Evolutionary conservation across 257 asterid species (phyloP).

Genomic region (Solanum clarkiae): DNA sequence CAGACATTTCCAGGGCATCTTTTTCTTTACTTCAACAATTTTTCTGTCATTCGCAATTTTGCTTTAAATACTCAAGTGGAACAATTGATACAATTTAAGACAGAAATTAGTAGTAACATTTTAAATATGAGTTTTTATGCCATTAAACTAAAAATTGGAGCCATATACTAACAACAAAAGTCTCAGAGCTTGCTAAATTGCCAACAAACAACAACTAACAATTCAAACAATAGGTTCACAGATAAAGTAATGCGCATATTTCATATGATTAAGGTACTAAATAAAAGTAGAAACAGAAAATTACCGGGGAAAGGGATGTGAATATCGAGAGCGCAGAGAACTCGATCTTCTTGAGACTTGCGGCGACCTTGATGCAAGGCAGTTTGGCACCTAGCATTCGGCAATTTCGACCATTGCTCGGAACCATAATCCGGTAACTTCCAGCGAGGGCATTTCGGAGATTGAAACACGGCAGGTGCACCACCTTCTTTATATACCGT

Average conservation of each 20-base stretch:
- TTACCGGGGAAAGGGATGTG: slow-evolving; percentile 80
- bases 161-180: not conserved
- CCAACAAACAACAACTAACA: not conserved
- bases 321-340: slow-evolving; percentile 58
- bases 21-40: not conserved
- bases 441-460: slow-evolving; percentile 98
- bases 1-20: not conserved
- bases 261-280: not conserved
- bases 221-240: not conserved
- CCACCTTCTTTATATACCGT: slow-evolving; percentile 88
- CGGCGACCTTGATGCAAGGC: slow-evolving; percentile 86
- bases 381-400: slow-evolving; percentile 45
- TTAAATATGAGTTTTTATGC: not conserved
- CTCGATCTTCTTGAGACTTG: slow-evolving; percentile 79
- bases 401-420: slow-evolving; percentile 12
- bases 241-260: not conserved
- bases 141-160: not conserved
- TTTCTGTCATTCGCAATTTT: not conserved
- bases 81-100: not conserved
- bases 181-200: not conserved
- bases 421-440: slow-evolving; percentile 35
- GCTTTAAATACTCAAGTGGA: not conserved
- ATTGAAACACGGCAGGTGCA: slow-evolving; percentile 88
- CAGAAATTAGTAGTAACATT: not conserved
- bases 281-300: not conserved